phyloP scores from a whole-genome alignment of 192 early-diverging fungal genomes.

The Coemansia sp. region DNA sequence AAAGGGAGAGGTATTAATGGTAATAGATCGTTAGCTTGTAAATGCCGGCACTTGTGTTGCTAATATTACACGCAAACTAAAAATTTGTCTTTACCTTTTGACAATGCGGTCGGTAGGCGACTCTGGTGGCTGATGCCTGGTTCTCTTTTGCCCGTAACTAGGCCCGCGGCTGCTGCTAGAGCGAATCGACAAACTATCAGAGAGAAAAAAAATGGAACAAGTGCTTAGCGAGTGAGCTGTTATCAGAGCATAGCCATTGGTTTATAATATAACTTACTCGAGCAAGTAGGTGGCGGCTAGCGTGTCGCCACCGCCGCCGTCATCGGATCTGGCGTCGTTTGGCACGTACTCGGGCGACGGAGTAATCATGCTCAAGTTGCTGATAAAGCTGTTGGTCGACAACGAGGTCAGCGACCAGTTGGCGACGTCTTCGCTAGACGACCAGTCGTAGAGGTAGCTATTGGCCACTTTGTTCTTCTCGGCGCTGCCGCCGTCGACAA shows the following conservation, averaged over 20 bases:
- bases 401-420: constrained; percentile 26
- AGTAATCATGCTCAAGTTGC: constrained; percentile 16
- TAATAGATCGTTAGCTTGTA: too few relatives aligned
- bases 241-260: background rate
- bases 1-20: too few relatives aligned
- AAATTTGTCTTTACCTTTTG: constrained; percentile 3
- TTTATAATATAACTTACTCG: background rate
- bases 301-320: constrained; percentile 15
- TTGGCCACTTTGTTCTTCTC: background rate
- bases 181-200: constrained; percentile 1
- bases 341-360: constrained; percentile 15
- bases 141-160: background rate
- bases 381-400: constrained; percentile 11
- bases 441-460: constrained; percentile 20
- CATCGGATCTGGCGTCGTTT: background rate
- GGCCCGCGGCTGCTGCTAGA: background rate
- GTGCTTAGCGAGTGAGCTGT: background rate
- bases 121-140: background rate
- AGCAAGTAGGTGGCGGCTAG: constrained; percentile 2
- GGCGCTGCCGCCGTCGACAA: background rate
- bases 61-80: too few relatives aligned
- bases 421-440: constrained; percentile 19
- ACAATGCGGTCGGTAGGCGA: constrained; percentile 11
- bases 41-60: too few relatives aligned
- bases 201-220: background rate